A percentile compares a stretch with the other conserved stretches of the same genome.
These are phyloP conservation scores for Ophiosphaerella herpotricha DNA, from an alignment of 2,329 filamentous ascomycete species.

Conservation along the genomic window DNA sequence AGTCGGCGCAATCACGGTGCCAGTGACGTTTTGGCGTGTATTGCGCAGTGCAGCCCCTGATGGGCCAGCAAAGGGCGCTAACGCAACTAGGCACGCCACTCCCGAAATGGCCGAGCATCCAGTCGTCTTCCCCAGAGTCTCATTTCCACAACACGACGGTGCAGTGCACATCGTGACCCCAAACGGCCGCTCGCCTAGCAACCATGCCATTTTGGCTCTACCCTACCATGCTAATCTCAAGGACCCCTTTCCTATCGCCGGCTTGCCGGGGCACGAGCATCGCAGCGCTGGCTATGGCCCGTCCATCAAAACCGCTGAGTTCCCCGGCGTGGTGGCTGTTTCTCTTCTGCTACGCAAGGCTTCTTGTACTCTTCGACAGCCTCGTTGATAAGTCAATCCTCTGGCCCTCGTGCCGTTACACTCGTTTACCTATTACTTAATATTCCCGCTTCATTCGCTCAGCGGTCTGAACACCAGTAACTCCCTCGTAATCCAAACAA, in stretches of 20 bases:
- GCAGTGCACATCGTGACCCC: slow-evolving; percentile 29
- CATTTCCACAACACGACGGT: slow-evolving; percentile 32
- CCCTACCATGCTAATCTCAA: slow-evolving; percentile 31
- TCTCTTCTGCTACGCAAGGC: slow-evolving; percentile 38
- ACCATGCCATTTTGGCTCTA: slow-evolving; percentile 32
- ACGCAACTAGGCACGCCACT: slow-evolving; percentile 6
- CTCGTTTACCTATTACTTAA: slow-evolving; percentile 38
- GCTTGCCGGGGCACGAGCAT: slow-evolving; percentile 15
- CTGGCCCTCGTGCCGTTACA: slow-evolving; percentile 43
- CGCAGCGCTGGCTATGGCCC: slow-evolving; percentile 24
- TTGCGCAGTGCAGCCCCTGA: slow-evolving; percentile 15
- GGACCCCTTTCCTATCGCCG: slow-evolving; percentile 40
- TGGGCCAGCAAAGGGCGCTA: slow-evolving; percentile 3
- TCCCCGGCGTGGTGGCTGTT: slow-evolving; percentile 21
- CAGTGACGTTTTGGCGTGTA: slow-evolving; percentile 12
- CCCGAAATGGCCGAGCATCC: background rate
- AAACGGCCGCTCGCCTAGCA: slow-evolving; percentile 24
- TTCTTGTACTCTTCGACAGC: slow-evolving; percentile 37
- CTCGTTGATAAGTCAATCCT: slow-evolving; percentile 36
- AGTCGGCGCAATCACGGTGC: slow-evolving; percentile 7
- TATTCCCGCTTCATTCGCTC: slow-evolving; percentile 79
- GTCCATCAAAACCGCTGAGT: slow-evolving; percentile 36
- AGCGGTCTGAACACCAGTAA: slow-evolving; percentile 62
- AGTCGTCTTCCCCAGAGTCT: slow-evolving; percentile 31
- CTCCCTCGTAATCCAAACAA: slow-evolving; percentile 43